phyloP scores from a whole-genome alignment of 768 basidiomycete species.

The Tulasnella sp. region DNA sequence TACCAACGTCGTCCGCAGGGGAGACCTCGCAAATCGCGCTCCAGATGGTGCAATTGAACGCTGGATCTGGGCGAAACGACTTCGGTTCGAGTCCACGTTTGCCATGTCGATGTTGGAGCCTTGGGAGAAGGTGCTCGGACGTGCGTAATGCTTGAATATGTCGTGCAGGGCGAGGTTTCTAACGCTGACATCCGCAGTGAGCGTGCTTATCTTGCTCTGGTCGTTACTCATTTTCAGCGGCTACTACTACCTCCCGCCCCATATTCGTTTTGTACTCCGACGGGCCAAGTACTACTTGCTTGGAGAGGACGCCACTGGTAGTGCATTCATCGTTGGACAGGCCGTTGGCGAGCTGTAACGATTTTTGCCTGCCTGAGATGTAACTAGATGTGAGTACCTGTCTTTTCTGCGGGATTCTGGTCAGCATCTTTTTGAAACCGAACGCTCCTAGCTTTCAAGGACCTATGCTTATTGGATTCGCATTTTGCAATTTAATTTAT shows the following conservation, averaged over 20 bases:
- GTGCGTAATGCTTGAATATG: conserved; percentile 32
- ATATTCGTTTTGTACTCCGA: conserved; percentile 39
- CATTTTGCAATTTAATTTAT: too few species aligned
- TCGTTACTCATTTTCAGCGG: conserved; percentile 40
- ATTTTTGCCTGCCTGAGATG: not conserved
- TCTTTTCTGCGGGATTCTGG: too few species aligned
- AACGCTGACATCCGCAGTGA: conserved; percentile 26
- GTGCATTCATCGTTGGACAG: not conserved
- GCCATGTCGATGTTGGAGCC: conserved; percentile 49
- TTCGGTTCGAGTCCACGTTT: conserved; percentile 48
- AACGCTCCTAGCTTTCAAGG: too few species aligned
- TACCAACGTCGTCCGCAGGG: not conserved
- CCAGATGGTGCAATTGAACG: not conserved
- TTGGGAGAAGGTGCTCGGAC: conserved; percentile 52
- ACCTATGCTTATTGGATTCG: too few species aligned
- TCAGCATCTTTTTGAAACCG: too few species aligned
- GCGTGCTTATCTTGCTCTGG: conserved; percentile 31
- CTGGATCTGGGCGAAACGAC: conserved; percentile 40
- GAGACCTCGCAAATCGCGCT: conserved; percentile 1
- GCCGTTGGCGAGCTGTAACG: conserved; percentile 1
- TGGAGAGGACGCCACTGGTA: conserved; percentile 32
- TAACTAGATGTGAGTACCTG: too few species aligned
- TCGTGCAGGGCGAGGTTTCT: not conserved
- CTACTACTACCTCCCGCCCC: conserved; percentile 45
- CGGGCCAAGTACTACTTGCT: conserved; percentile 52